Evolutionary conservation across 179 eudicot genomes (phyloP), one percentile per base, ranked within the genome.

Genomic region (Pouteria campechiana): DNA sequence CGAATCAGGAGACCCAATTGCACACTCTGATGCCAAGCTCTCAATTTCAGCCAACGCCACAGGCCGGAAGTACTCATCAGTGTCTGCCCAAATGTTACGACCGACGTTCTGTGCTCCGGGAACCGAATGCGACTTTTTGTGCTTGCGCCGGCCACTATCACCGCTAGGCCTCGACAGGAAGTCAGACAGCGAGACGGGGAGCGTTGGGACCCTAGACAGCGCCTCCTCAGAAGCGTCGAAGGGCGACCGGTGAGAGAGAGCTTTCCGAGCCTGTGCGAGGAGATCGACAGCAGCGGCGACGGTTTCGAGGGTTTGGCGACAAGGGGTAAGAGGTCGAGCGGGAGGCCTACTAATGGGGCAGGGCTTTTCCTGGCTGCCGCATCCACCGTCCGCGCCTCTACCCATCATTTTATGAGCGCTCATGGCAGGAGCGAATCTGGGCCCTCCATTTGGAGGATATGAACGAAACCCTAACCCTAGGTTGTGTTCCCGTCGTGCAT

Each of bases 1-100:
- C n/a, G n/a, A n/a, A n/a, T n/a, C n/a, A n/a, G n/a, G n/a, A n/a
- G 30, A 3, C 11, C 17, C 48, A 41, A 29, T 21, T 5, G 3
- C 37, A 50, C 14, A 8, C 15, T 6, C 28, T 31, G 71, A 43
- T 23, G 40, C 36, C 20, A 86, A 65, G 74, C 45, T 70, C 42
- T 86, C 96, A 36, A 90, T 40, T 52, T 90, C 98, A 10, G 60
- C 68, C 40, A 67, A 58, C 7, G 50, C 44, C 38, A 82, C 60
- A 50, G 72, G 90, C 48, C 96, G 61, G 40, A 90, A 90, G 56
- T 77, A 90, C 23, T 73, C 94, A 68, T 90, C 94, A 1, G 73
- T 70, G 42, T 69, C 75, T 25, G 15, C 56, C 98, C 98, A 90
- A 35, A 86, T 24, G 43, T 37, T 64, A n/a, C 46, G 29, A 40